These are phyloP conservation scores for Xanthoparmelia taractica DNA, from an alignment of 495 filamentous ascomycete species.

Conservation along the genomic window DNA sequence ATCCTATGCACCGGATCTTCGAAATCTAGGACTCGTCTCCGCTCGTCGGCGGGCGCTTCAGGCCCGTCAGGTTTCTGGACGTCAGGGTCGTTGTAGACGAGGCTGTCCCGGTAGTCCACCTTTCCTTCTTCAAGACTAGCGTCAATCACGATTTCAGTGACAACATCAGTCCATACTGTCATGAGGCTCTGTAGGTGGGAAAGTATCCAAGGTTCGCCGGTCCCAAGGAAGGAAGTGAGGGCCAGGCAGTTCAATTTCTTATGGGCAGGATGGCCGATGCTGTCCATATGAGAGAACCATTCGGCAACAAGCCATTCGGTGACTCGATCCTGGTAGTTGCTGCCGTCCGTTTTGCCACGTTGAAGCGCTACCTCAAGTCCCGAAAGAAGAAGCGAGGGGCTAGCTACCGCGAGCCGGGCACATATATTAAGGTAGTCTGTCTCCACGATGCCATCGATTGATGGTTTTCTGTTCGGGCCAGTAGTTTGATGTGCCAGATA, in stretches of 20 bases:
- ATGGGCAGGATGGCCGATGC: constrained; percentile 61
- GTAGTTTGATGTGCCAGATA: constrained; percentile 67
- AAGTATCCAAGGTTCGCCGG: constrained; percentile 50
- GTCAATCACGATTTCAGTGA: constrained; percentile 55
- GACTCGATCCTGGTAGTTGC: constrained; percentile 39
- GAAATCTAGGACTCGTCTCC: constrained; percentile 46
- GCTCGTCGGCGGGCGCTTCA: constrained; percentile 59
- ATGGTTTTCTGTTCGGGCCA: constrained; percentile 58
- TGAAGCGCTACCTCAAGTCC: constrained; percentile 40
- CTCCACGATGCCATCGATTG: constrained; percentile 60
- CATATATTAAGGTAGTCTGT: constrained; percentile 81
- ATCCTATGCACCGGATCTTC: constrained; percentile 65
- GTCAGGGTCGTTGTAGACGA: constrained; percentile 45
- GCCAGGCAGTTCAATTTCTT: constrained; percentile 79
- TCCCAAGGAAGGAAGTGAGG: constrained; percentile 60
- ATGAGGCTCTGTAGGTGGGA: constrained; percentile 56
- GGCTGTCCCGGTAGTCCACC: constrained; percentile 36
- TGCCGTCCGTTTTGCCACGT: constrained; percentile 17
- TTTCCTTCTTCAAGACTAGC: constrained; percentile 42
- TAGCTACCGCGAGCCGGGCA: constrained; percentile 65
- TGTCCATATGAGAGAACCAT: constrained; percentile 85
- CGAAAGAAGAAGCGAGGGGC: constrained; percentile 56
- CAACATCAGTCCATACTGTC: constrained; percentile 62
- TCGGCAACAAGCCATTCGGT: constrained; percentile 68
- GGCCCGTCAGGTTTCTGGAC: constrained; percentile 30